Evolutionary conservation across 352 stramenopile genomes (phyloP).

Genomic region (Pythium sp.): DNA sequence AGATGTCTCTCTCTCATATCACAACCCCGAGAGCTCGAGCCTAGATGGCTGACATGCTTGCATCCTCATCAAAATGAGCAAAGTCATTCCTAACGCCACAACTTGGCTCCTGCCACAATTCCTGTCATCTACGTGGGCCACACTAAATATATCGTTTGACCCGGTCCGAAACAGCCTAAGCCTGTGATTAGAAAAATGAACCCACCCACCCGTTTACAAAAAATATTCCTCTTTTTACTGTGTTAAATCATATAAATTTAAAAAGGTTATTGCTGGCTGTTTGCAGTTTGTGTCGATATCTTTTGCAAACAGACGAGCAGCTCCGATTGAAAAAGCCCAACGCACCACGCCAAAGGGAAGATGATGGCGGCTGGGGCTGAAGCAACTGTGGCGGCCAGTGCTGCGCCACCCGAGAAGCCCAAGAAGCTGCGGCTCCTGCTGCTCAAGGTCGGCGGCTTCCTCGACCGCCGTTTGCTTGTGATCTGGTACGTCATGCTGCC

Average conservation of each 20-base stretch:
- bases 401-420: neutral
- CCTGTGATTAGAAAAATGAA: neutral
- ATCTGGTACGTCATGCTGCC: slow-evolving; percentile 11
- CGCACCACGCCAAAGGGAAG: neutral
- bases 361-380: neutral
- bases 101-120: neutral
- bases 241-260: neutral
- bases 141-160: neutral
- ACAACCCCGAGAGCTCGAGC: neutral
- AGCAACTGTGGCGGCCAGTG: neutral
- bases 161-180: neutral
- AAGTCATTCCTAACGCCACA: neutral
- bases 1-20: neutral
- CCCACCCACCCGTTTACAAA: neutral
- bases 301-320: neutral
- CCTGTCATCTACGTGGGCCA: neutral
- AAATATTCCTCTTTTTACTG: neutral
- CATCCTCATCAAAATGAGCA: neutral
- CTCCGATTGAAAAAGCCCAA: neutral
- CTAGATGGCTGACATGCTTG: neutral
- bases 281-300: neutral
- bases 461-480: slow-evolving; percentile 5
- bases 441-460: slow-evolving; percentile 8
- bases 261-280: neutral
- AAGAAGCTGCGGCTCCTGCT: slow-evolving; percentile 18